Evolutionary conservation across 2,329 filamentous ascomycete species (phyloP).

Genomic region (Claviceps pazoutovae): DNA sequence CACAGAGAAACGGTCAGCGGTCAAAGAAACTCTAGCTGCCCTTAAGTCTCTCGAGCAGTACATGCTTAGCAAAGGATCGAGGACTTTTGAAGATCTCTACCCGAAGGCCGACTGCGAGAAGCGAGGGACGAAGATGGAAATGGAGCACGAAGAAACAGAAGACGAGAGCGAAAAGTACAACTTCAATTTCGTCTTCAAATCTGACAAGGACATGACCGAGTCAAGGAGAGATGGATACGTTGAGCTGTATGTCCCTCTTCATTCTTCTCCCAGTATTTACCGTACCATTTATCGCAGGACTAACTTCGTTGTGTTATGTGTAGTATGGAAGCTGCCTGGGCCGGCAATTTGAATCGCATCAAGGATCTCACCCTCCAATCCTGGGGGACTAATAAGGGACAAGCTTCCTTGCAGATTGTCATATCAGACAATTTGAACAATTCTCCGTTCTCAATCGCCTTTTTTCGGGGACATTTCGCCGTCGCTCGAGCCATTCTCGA

Average conservation of each 20-base stretch:
- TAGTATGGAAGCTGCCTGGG: conserved; percentile 61
- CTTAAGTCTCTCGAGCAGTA: conserved; percentile 40
- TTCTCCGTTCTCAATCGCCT: conserved; percentile 54
- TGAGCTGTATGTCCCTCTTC: conserved; percentile 35
- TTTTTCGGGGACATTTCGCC: conserved; percentile 49
- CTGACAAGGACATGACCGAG: conserved; percentile 40
- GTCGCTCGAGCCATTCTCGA: conserved; percentile 54
- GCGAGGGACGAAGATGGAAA: conserved; percentile 3
- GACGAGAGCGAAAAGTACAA: conserved; percentile 27
- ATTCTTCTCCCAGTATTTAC: neutral
- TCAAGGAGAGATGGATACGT: conserved; percentile 45
- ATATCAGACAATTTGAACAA: conserved; percentile 36
- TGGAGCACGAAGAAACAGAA: neutral
- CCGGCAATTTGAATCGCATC: conserved; percentile 51
- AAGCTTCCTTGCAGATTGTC: conserved; percentile 50
- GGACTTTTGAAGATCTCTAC: conserved; percentile 51
- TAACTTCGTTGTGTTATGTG: neutral
- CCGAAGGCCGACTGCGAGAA: conserved; percentile 30
- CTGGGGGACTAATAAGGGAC: conserved; percentile 39
- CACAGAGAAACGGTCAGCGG: conserved; percentile 40
- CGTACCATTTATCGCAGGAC: neutral
- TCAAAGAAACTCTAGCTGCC: conserved; percentile 34
- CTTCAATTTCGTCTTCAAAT: conserved; percentile 36
- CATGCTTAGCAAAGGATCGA: conserved; percentile 46
- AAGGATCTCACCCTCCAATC: conserved; percentile 47